Percentiles rank a stretch among this genome's conserved stretches.
Evolutionary conservation across 495 filamentous ascomycete species (phyloP).

Genomic region (Penicillium silybi): DNA sequence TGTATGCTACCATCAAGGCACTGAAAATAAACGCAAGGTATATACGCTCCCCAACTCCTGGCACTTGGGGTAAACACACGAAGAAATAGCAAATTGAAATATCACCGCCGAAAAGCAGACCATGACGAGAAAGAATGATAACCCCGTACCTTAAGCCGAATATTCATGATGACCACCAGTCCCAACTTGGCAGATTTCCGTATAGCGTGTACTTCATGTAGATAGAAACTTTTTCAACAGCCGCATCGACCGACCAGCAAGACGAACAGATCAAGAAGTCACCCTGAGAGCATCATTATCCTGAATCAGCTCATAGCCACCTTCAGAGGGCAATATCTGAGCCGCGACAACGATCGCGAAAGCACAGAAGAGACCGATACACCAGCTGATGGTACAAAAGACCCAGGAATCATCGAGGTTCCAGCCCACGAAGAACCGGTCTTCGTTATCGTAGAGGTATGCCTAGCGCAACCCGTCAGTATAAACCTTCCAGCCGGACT

Average conservation of each 20-base stretch:
- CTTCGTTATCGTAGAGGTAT: conserved; percentile 80
- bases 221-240: conserved; percentile 1
- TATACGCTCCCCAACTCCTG: conserved; percentile 9
- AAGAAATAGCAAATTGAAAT: neutral
- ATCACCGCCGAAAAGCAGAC: neutral
- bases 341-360: conserved; percentile 59
- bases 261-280: conserved; percentile 1
- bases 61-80: neutral
- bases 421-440: conserved; percentile 85
- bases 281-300: conserved; percentile 27
- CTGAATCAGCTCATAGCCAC: conserved; percentile 77
- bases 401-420: conserved; percentile 72
- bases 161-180: neutral
- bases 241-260: neutral
- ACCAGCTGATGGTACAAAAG: conserved; percentile 72
- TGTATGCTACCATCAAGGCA: neutral
- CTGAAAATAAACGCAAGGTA: neutral
- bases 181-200: neutral
- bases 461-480: conserved; percentile 45
- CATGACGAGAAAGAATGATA: neutral
- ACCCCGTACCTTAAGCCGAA: neutral
- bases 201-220: neutral
- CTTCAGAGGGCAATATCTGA: conserved; percentile 69
- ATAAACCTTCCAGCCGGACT: neutral
- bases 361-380: conserved; percentile 57